Evolutionary conservation across 106 monocot genomes (phyloP), one percentile per base, ranked within the genome.

Genomic region (Hemerocallis citrina): DNA sequence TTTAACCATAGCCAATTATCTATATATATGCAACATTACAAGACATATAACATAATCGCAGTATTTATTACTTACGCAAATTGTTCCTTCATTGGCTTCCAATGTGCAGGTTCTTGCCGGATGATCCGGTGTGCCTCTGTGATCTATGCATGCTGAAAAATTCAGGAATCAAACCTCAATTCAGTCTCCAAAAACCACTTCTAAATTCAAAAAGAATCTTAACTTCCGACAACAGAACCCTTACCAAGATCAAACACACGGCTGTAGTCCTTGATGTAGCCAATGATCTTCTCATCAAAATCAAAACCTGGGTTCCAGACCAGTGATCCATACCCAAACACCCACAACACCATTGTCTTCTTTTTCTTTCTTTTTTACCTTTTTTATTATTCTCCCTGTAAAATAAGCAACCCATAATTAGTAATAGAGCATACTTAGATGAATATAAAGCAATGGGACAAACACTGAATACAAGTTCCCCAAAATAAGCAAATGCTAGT

Each of bases 81-180:
- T 68, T 40, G 65, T 72, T 37, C 84, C 91, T 58, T 88, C 52
- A 19, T 79, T 71, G 57, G 74, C 79, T 51, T 98, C 96, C 77
- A 98, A 69, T 22, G 87, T 91, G 67, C 86, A 82, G n/a, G 91
- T 92, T 71, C 95, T 86, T 32, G 95, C 95, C 50, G 95, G 95
- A 77, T 84, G 46, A 61, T 84, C 79, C 5, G 88, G 91, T 16
- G 96, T 98, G 36, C 96, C 96, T 59, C 96, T 87, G 73, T 98
- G 96, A 59, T 98, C 96, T 64, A 92, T 85, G 77, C 96, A 98
- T 38, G 88, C 95, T 96, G 72, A 50, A 64, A 59, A 35, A 40
- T 14, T 14, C 3, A 20, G 44, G 16, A 42, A 31, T 31, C 36
- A 59, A 60, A 48, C 11, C 22, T 13, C 19, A 34, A 36, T 46